These are phyloP conservation scores for Shiraia bambusicola DNA, from an alignment of 2,329 filamentous ascomycete species.

Conservation along the genomic window DNA sequence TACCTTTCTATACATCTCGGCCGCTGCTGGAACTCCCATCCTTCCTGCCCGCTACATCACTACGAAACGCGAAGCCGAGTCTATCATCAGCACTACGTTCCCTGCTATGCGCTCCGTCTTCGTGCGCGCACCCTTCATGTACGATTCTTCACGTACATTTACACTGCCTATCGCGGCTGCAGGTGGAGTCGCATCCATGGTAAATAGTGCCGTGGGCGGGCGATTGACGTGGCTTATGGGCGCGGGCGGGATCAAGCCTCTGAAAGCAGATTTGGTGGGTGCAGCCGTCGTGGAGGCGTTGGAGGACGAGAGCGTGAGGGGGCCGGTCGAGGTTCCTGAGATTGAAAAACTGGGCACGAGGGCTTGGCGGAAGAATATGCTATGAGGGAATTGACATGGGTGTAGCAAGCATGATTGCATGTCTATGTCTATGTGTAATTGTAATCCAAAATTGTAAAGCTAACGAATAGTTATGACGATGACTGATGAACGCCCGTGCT, in stretches of 20 bases:
- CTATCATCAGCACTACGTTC: slow-evolving; percentile 69
- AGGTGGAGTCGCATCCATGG: slow-evolving; percentile 70
- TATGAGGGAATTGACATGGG: slow-evolving; percentile 49
- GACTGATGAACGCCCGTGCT: too few relatives aligned
- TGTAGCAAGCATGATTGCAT: background rate
- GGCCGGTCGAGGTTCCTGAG: slow-evolving; percentile 73
- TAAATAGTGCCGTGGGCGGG: slow-evolving; percentile 77
- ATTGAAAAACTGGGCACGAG: slow-evolving; percentile 80
- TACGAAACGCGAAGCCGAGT: slow-evolving; percentile 90
- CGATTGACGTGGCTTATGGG: slow-evolving; percentile 77
- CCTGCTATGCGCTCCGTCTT: slow-evolving; percentile 78
- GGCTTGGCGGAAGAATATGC: slow-evolving; percentile 88
- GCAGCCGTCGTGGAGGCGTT: slow-evolving; percentile 89
- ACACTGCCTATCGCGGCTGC: slow-evolving; percentile 83
- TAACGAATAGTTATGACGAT: background rate
- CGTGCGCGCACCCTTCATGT: slow-evolving; percentile 83
- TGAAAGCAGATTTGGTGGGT: slow-evolving; percentile 84
- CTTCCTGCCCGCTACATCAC: slow-evolving; percentile 82
- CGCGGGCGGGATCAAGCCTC: slow-evolving; percentile 77
- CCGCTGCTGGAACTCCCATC: slow-evolving; percentile 80
- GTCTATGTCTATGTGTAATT: background rate
- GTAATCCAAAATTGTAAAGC: too few relatives aligned
- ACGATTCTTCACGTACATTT: slow-evolving; percentile 76
- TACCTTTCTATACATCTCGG: slow-evolving; percentile 85
- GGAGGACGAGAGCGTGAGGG: slow-evolving; percentile 69